Conservation (phyloP, 2,329 filamentous ascomycete genomes). For the Didymella pomorum region DNA sequence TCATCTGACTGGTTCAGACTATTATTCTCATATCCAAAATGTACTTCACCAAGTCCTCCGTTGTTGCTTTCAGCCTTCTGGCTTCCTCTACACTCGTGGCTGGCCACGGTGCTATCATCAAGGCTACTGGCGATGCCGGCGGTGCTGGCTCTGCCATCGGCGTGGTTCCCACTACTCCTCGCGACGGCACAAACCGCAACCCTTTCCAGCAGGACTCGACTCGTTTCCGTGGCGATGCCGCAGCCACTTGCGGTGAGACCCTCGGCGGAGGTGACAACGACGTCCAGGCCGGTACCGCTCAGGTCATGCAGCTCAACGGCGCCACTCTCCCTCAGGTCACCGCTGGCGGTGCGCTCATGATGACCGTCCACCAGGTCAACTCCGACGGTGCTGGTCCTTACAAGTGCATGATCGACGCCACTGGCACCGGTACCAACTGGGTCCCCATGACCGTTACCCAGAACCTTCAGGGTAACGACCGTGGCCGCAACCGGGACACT, state of each 20-base stretch:
- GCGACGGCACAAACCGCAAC: constrained; percentile 66
- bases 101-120: constrained; percentile 68
- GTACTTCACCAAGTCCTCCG: constrained; percentile 52
- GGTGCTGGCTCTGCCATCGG: constrained; percentile 61
- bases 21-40: constrained; percentile 51
- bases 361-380: constrained; percentile 74
- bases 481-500: constrained; percentile 53
- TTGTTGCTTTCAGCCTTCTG: constrained; percentile 59
- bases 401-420: constrained; percentile 69
- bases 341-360: constrained; percentile 64
- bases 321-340: constrained; percentile 66
- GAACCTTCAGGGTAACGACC: constrained; percentile 62
- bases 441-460: constrained; percentile 63
- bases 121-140: constrained; percentile 65
- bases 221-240: constrained; percentile 64
- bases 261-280: constrained; percentile 64
- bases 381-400: constrained; percentile 72
- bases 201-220: constrained; percentile 72
- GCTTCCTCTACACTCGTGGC: constrained; percentile 64
- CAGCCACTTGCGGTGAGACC: constrained; percentile 66
- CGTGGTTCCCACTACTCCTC: constrained; percentile 65
- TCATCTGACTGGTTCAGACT: constrained; percentile 52
- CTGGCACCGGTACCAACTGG: constrained; percentile 65
- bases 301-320: constrained; percentile 67
- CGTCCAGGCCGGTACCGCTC: constrained; percentile 63